Evolutionary conservation across 1,284 basidiomycete species (phyloP).

Genomic region (Moniliophthora roreri): DNA sequence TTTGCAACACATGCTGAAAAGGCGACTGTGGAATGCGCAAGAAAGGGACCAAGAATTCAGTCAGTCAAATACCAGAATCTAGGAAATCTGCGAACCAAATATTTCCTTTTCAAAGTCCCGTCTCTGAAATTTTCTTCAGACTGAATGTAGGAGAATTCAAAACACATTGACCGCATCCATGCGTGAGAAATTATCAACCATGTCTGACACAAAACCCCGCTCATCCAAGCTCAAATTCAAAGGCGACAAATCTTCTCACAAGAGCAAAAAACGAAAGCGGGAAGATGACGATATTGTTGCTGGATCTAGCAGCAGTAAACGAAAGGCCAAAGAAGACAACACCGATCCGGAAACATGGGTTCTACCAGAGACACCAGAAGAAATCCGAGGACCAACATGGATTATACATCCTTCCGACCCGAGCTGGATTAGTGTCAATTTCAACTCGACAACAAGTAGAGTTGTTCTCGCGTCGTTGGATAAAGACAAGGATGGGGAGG

Average conservation of each 20-base stretch:
- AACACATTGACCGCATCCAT: no score
- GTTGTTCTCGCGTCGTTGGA: slow-evolving; percentile 64
- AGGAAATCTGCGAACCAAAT: no score
- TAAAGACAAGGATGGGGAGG: slow-evolving; percentile 48
- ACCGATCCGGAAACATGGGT: slow-evolving; percentile 78
- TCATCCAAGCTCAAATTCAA: slow-evolving; percentile 83
- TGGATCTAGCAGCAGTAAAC: slow-evolving; percentile 43
- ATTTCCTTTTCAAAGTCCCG: no score
- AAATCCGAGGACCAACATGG: slow-evolving; percentile 84
- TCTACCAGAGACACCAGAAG: slow-evolving; percentile 62
- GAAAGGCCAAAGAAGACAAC: slow-evolving; percentile 60
- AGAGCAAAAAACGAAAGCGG: slow-evolving; percentile 76
- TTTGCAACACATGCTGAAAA: no score
- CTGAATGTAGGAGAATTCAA: no score
- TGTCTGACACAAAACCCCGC: slow-evolving; percentile 55
- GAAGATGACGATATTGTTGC: slow-evolving; percentile 33
- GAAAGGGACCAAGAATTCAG: no score
- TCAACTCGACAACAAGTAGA: slow-evolving; percentile 73
- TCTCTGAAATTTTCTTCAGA: no score
- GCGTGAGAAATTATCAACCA: slow-evolving; percentile 17
- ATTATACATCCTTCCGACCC: slow-evolving; percentile 78
- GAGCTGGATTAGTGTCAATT: slow-evolving; percentile 71
- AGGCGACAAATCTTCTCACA: slow-evolving; percentile 62
- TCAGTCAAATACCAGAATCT: no score
- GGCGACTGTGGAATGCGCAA: no score